A percentile compares a stretch with the other conserved stretches of the same genome.
Evolutionary conservation across 352 stramenopile species (phyloP).

Genomic region (Phytophthora palmivora): DNA sequence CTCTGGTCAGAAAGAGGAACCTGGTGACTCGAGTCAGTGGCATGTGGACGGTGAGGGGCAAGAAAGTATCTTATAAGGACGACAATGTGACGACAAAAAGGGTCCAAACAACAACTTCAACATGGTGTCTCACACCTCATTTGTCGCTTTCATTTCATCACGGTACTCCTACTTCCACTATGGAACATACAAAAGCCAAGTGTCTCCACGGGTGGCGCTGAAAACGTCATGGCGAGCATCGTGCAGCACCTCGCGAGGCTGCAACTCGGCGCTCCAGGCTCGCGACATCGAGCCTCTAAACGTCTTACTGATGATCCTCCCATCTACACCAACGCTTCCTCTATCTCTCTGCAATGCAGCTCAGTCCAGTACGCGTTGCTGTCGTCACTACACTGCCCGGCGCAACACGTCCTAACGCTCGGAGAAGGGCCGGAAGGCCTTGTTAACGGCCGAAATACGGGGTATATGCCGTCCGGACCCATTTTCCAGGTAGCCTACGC

Average conservation of each 20-base stretch:
- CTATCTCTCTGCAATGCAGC: constrained; percentile 22
- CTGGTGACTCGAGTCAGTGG: neutral
- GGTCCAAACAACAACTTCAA: constrained; percentile 35
- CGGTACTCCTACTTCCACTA: constrained; percentile 6
- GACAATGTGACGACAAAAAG: constrained; percentile 19
- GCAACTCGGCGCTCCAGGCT: constrained; percentile 41
- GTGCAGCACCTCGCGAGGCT: constrained; percentile 43
- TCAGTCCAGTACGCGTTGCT: constrained; percentile 37
- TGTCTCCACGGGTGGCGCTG: constrained; percentile 3
- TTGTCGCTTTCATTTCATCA: constrained; percentile 1
- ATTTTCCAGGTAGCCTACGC: constrained; percentile 67
- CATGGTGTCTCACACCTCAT: constrained; percentile 13
- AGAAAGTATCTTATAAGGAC: constrained; percentile 28
- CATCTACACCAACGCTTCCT: constrained; percentile 22
- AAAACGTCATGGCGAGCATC: constrained; percentile 34
- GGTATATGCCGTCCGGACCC: constrained; percentile 29
- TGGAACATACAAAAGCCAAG: constrained; percentile 11
- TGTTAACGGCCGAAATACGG: constrained; percentile 18
- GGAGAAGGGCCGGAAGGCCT: constrained; percentile 9
- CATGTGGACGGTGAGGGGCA: constrained; percentile 11
- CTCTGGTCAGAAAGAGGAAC: constrained; percentile 13
- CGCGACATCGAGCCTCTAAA: constrained; percentile 27
- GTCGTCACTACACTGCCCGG: constrained; percentile 41
- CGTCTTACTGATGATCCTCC: constrained; percentile 12
- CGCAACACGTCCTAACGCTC: constrained; percentile 29